phyloP scores from a whole-genome alignment of 805 yeast genomes.

The Brettanomyces bruxellensis region DNA sequence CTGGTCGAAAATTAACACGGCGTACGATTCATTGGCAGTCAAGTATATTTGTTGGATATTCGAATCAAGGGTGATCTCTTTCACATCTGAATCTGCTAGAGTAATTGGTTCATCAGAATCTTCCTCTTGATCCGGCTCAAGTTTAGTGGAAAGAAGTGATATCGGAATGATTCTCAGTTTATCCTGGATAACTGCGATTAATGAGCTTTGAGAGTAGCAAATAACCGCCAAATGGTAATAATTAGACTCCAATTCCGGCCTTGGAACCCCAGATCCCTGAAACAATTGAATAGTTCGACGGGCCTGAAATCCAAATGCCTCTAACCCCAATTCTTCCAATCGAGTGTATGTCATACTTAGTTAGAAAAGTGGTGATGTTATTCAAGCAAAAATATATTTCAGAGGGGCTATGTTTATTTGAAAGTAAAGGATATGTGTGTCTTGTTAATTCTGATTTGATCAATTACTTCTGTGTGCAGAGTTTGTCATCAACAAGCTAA shows the following conservation, averaged over 20 bases:
- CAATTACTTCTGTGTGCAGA: too few species aligned
- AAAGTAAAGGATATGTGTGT: too few species aligned
- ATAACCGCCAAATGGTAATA: slow-evolving; percentile 14
- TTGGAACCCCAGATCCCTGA: slow-evolving; percentile 1
- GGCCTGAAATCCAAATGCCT: slow-evolving; percentile 22
- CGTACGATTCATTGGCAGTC: slow-evolving; percentile 12
- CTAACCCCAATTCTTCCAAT: slow-evolving; percentile 14
- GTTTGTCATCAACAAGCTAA: too few species aligned
- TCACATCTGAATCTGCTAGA: not conserved
- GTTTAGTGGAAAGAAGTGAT: slow-evolving; percentile 7
- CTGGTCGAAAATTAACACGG: slow-evolving; percentile 10
- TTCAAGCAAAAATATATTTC: too few species aligned
- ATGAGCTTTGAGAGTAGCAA: slow-evolving; percentile 9
- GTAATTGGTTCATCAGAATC: slow-evolving; percentile 2
- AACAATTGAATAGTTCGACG: slow-evolving; percentile 19
- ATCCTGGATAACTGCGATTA: slow-evolving; percentile 14
- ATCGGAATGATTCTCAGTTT: slow-evolving; percentile 13
- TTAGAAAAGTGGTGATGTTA: too few species aligned
- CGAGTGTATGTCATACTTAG: slow-evolving; percentile 3
- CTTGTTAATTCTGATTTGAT: too few species aligned
- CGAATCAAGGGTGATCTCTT: not conserved
- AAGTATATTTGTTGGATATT: slow-evolving; percentile 14
- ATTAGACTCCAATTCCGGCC: not conserved
- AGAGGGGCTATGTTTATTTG: too few species aligned
- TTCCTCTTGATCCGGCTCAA: slow-evolving; percentile 9